Percentiles rank a stretch among this genome's conserved stretches.
Conservation (phyloP, 2,329 filamentous ascomycete genomes). For the Penicillium glabrum region DNA sequence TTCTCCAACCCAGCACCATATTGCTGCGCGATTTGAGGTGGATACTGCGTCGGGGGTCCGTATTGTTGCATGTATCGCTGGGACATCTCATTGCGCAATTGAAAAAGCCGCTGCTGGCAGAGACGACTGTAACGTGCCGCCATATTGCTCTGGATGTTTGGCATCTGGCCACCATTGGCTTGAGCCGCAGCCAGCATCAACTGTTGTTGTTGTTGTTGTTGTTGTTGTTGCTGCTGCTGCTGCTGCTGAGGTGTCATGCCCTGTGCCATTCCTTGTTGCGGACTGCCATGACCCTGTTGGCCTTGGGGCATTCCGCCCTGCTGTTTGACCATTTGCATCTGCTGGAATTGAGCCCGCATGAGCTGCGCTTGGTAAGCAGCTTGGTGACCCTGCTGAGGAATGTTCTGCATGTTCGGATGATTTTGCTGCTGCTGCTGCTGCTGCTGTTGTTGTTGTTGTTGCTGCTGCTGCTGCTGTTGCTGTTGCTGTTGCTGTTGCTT, state of each 20-base stretch:
- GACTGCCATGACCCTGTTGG: conserved; percentile 30
- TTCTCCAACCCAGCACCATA: conserved; percentile 39
- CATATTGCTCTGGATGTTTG: conserved; percentile 31
- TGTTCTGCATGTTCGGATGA: conserved; percentile 19
- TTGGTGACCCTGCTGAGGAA: conserved; percentile 30
- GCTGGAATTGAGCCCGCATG: conserved; percentile 38
- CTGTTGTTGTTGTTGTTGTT: conserved; percentile 36
- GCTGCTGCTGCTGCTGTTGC: conserved; percentile 31
- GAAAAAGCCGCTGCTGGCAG: conserved; percentile 37
- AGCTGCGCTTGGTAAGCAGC: conserved; percentile 39
- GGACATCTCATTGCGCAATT: conserved; percentile 39
- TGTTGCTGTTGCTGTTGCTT: conserved; percentile 24
- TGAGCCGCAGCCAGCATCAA: conserved; percentile 41
- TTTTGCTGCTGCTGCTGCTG: conserved; percentile 29
- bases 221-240: conserved; percentile 27
- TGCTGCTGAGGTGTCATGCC: not conserved
- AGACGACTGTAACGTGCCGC: conserved; percentile 37
- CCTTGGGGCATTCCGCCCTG: conserved; percentile 17
- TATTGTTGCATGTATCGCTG: conserved; percentile 39
- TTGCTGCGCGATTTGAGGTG: conserved; percentile 38
- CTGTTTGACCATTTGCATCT: conserved; percentile 41
- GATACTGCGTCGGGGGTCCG: conserved; percentile 40
- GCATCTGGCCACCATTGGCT: conserved; percentile 37
- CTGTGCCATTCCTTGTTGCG: conserved; percentile 18
- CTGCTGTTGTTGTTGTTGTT: conserved; percentile 38